Evolutionary conservation across 495 filamentous ascomycete genomes (phyloP).

Genomic region (Penicillium goetzii): DNA sequence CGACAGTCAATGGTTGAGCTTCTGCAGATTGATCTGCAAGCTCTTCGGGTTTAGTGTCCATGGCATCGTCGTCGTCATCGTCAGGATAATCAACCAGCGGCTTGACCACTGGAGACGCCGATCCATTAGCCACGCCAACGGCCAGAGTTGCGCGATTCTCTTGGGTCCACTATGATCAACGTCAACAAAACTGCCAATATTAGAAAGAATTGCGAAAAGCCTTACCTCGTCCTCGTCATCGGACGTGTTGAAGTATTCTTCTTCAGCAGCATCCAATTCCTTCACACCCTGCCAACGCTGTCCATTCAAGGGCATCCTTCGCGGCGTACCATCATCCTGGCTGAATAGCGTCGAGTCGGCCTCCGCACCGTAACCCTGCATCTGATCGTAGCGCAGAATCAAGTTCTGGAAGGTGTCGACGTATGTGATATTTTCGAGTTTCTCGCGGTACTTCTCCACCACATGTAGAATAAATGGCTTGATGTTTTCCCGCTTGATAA

Average conservation of each 20-base stretch:
- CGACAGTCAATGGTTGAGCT: slow-evolving; percentile 20
- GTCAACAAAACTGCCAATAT: slow-evolving; percentile 9
- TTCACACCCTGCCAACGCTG: slow-evolving; percentile 75
- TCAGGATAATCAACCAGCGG: slow-evolving; percentile 90
- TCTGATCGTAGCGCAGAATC: slow-evolving; percentile 78
- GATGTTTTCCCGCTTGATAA: slow-evolving; percentile 82
- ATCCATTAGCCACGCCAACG: slow-evolving; percentile 39
- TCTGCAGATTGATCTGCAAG: slow-evolving; percentile 24
- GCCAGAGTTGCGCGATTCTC: slow-evolving; percentile 34
- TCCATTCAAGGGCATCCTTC: slow-evolving; percentile 63
- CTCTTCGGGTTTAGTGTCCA: slow-evolving; percentile 51
- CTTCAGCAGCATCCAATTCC: slow-evolving; percentile 86
- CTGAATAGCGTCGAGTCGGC: slow-evolving; percentile 58
- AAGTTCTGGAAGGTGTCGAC: slow-evolving; percentile 83
- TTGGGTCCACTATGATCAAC: slow-evolving; percentile 38
- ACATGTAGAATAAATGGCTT: slow-evolving; percentile 82
- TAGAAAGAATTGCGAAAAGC: neutral
- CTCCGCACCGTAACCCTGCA: slow-evolving; percentile 65
- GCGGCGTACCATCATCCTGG: slow-evolving; percentile 54
- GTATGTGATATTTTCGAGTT: slow-evolving; percentile 76
- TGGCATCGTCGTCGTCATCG: slow-evolving; percentile 72
- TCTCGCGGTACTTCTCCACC: slow-evolving; percentile 86
- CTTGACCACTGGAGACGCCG: slow-evolving; percentile 62
- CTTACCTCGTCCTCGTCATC: slow-evolving; percentile 84
- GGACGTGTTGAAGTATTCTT: slow-evolving; percentile 91